Percentiles rank a stretch among this genome's conserved stretches.
phyloP scores from a whole-genome alignment of 805 yeast genomes.

The Saturnispora kantuleensis region DNA sequence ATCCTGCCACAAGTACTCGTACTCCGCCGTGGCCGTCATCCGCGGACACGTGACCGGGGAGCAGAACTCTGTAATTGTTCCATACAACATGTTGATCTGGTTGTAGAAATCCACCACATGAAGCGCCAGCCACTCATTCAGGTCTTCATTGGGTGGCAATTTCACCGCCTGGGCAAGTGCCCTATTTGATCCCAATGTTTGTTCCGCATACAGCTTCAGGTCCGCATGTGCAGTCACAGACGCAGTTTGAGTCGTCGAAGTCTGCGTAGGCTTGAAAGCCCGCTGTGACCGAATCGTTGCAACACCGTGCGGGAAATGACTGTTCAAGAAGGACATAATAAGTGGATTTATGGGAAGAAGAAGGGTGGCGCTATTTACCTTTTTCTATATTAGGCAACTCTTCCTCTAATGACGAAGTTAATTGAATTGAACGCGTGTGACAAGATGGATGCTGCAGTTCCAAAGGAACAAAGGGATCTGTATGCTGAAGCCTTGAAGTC shows the following conservation, averaged over 20 bases:
- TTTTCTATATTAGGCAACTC: too few relatives aligned
- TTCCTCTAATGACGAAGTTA: neutral
- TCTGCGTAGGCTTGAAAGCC: neutral
- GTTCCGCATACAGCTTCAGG: slow-evolving; percentile 83
- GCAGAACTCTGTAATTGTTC: slow-evolving; percentile 90
- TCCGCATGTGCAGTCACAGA: slow-evolving; percentile 45
- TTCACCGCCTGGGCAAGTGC: slow-evolving; percentile 90
- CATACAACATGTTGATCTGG: slow-evolving; percentile 78
- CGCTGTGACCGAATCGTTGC: neutral
- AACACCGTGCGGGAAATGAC: neutral
- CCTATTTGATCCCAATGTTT: slow-evolving; percentile 87
- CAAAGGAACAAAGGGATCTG: slow-evolving; percentile 13
- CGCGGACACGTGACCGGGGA: slow-evolving; percentile 91
- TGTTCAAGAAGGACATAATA: slow-evolving; percentile 1
- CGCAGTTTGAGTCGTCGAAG: neutral
- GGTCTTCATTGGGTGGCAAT: slow-evolving; percentile 87
- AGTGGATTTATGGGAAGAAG: too few relatives aligned
- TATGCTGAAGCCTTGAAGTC: slow-evolving; percentile 11
- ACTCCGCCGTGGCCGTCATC: slow-evolving; percentile 96
- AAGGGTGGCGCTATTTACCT: too few relatives aligned
- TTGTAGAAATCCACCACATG: slow-evolving; percentile 85
- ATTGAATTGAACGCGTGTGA: neutral
- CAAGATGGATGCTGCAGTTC: slow-evolving; percentile 5
- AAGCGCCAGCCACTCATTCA: slow-evolving; percentile 92
- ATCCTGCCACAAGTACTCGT: slow-evolving; percentile 96